Evolutionary conservation across 2,329 filamentous ascomycete species (phyloP).

Genomic region (Emmonsiellopsis sp.): DNA sequence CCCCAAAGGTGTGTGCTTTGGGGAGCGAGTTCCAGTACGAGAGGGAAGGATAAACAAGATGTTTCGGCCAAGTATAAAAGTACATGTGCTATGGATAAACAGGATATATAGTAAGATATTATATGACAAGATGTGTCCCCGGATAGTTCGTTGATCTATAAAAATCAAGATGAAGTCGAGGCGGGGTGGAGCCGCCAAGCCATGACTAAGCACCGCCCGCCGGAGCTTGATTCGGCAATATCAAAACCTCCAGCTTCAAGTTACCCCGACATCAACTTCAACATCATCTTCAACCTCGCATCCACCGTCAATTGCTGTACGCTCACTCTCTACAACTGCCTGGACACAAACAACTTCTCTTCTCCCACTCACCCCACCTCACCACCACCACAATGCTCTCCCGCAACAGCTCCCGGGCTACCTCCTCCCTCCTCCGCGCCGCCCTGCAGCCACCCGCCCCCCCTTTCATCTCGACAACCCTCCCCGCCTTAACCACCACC

Average conservation of each 20-base stretch:
- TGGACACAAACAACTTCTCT: not conserved
- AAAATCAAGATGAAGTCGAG: not conserved
- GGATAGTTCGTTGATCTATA: too few relatives aligned
- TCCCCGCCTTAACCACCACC: constrained; percentile 2
- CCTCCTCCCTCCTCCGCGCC: constrained; percentile 21
- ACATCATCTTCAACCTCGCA: not conserved
- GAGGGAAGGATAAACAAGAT: too few relatives aligned
- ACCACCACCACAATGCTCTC: constrained; percentile 29
- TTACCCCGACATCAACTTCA: not conserved
- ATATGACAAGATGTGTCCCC: too few relatives aligned
- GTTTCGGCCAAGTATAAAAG: too few relatives aligned
- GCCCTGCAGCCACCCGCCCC: constrained; percentile 10
- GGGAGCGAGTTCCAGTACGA: too few relatives aligned
- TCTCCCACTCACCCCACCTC: not conserved
- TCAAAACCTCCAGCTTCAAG: not conserved
- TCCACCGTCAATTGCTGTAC: not conserved
- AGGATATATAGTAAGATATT: too few relatives aligned
- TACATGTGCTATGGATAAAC: too few relatives aligned
- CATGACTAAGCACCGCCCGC: not conserved
- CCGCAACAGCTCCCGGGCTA: constrained; percentile 34
- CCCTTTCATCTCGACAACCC: constrained; percentile 3
- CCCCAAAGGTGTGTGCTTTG: too few relatives aligned
- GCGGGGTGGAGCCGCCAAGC: not conserved
- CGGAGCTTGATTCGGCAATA: not conserved
- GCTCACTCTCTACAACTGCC: not conserved